Base-by-base conservation (phyloP, 2,329 filamentous ascomycete species). In the Cadophora luteo-olivacea region DNA sequence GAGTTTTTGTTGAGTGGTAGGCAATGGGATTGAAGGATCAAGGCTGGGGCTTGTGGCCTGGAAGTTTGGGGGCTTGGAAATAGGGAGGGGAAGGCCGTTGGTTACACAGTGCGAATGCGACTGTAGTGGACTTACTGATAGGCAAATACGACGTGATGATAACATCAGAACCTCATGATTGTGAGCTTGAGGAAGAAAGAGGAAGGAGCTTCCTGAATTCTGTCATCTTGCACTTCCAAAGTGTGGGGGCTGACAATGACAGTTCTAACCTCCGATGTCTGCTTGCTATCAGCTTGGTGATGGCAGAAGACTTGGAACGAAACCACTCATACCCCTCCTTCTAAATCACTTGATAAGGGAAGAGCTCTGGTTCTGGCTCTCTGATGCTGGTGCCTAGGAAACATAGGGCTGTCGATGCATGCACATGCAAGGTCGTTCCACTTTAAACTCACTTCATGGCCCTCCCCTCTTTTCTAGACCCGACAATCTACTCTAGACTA, bases 371-470 rank as follows among this genome's bases (percentile, higher is more conserved):
- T 38, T 41, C n/a, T 36, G 32, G 41, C 19, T 25, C 32, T 24
- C 16, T 58, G 33, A 58, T 25, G 36, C 22, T 22, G 33, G 36
- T 60, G 33, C 24, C 36, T 60, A 45, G n/a, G 19, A 16, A 58
- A 58, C 14, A 38, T 29, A 45, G 22, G 36, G 57, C 57, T 60
- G 57, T 25, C 57, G 36, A 45, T 41, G 52, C 52, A 55, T 55
- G 52, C 16, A 55, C 52, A 55, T 19, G 52, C 52, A 55, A n/a
- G 52, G 52, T 32, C 52, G 57, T 45, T 60, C 57, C 57, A 60
- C 33, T 22, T 25, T 16, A 25, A 25, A 24, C 14, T 41, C 4
- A 60, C n/a, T 45, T 60, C 19, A n/a, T 22, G 6, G 5, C 22
- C 11, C 36, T 11, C 22, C 8, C 55, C n/a, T 41, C 22, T 8